Evolutionary conservation across 2,329 filamentous ascomycete genomes (phyloP).

Genomic region (Calonectria fujianensis): DNA sequence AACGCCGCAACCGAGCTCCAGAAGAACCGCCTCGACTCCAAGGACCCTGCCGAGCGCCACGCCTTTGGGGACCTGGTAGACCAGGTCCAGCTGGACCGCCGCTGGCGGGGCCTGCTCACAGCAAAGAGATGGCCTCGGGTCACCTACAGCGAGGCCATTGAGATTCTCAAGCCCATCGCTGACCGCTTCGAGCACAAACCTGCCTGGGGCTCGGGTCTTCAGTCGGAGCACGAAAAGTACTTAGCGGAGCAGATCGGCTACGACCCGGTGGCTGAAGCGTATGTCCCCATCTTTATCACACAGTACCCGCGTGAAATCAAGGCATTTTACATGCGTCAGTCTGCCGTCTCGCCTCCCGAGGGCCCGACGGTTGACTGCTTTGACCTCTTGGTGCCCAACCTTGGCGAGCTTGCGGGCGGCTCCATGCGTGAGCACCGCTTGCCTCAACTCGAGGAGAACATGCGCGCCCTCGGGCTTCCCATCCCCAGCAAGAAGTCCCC

Average conservation of each 20-base stretch:
- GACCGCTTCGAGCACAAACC: conserved; percentile 81
- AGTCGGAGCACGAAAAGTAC: conserved; percentile 94
- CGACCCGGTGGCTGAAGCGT: conserved; percentile 65
- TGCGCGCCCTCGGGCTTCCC: conserved; percentile 80
- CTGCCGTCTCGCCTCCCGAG: conserved; percentile 53
- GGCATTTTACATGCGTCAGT: conserved; percentile 83
- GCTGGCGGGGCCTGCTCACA: conserved; percentile 82
- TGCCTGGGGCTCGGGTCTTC: conserved; percentile 83
- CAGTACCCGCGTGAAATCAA: conserved; percentile 93
- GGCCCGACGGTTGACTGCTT: conserved; percentile 87
- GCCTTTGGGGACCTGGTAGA: conserved; percentile 67
- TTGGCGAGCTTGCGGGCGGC: conserved; percentile 91
- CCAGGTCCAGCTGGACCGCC: conserved; percentile 71
- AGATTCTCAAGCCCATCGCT: conserved; percentile 77
- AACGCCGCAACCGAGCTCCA: conserved; percentile 68
- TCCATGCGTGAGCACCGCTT: conserved; percentile 91
- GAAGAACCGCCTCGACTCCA: conserved; percentile 59
- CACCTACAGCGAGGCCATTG: conserved; percentile 87
- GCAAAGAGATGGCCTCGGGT: conserved; percentile 82
- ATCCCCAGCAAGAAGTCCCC: conserved; percentile 58
- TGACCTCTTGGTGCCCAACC: conserved; percentile 89
- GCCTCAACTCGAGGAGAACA: conserved; percentile 79
- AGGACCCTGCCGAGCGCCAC: conserved; percentile 62
- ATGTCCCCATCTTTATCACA: conserved; percentile 89
- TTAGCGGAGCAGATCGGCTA: conserved; percentile 81